Percentiles rank a stretch among this genome's conserved stretches.
Evolutionary conservation across 768 basidiomycete genomes (phyloP).

Genomic region (Russula foetens): DNA sequence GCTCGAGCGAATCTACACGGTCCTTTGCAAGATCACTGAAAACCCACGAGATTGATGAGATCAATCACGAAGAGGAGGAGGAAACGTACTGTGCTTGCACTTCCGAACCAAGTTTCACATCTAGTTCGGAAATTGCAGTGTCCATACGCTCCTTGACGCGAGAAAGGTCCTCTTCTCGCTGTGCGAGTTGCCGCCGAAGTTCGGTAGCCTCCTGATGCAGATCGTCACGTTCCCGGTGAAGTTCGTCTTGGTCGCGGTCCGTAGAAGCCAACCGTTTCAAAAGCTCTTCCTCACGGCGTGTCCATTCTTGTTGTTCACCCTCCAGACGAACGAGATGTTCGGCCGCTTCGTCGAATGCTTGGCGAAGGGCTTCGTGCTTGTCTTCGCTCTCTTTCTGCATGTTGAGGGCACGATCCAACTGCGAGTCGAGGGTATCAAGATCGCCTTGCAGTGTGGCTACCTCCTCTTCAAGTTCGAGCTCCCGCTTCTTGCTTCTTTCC

Average conservation of each 20-base stretch:
- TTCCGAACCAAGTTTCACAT: constrained; percentile 62
- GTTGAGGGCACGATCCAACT: constrained; percentile 71
- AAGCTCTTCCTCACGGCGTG: constrained; percentile 54
- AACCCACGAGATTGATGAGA: background rate
- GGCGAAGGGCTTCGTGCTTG: constrained; percentile 60
- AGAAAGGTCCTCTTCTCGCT: constrained; percentile 74
- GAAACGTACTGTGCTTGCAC: constrained; percentile 49
- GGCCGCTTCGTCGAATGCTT: constrained; percentile 76
- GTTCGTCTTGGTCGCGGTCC: constrained; percentile 40
- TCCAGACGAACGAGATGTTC: constrained; percentile 82
- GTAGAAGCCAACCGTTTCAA: constrained; percentile 37
- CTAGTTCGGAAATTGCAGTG: constrained; percentile 51
- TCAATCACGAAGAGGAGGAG: background rate
- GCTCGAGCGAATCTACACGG: constrained; percentile 55
- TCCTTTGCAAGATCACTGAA: constrained; percentile 57
- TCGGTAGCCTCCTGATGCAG: constrained; percentile 62
- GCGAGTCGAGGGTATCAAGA: constrained; percentile 75
- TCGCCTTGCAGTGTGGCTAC: constrained; percentile 72
- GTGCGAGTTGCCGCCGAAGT: constrained; percentile 53
- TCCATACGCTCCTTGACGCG: constrained; percentile 74
- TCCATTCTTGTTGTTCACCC: constrained; percentile 63
- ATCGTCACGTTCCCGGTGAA: constrained; percentile 40
- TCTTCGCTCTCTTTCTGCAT: constrained; percentile 75
- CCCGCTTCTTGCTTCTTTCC: constrained; percentile 78
- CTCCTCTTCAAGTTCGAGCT: constrained; percentile 81